Percentiles rank a stretch among this genome's conserved stretches.
phyloP scores from a whole-genome alignment of 2,329 filamentous ascomycete species.

The Nigrospora sphaerica region DNA sequence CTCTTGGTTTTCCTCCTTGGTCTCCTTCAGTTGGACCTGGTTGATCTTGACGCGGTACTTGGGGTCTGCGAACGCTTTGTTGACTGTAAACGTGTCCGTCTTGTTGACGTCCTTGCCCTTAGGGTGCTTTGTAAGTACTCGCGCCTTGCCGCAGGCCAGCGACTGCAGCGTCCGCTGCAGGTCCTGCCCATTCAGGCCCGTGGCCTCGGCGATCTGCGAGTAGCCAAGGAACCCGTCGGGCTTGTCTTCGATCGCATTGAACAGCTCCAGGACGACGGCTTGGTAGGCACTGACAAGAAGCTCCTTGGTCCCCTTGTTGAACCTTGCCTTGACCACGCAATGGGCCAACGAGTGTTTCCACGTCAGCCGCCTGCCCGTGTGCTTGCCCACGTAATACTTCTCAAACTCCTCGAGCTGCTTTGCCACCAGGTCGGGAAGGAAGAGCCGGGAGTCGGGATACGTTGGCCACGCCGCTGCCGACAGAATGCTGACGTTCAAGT shows the following conservation, averaged over 20 bases:
- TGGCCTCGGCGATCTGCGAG: slow-evolving; percentile 65
- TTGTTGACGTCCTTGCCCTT: slow-evolving; percentile 72
- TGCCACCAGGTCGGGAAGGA: slow-evolving; percentile 68
- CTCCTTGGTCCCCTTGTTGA: slow-evolving; percentile 76
- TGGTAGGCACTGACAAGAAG: slow-evolving; percentile 88
- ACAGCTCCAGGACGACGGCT: slow-evolving; percentile 81
- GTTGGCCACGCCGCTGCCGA: slow-evolving; percentile 89
- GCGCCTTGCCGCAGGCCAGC: slow-evolving; percentile 82
- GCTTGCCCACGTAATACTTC: slow-evolving; percentile 78
- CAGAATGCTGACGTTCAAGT: slow-evolving; percentile 83
- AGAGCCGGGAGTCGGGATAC: slow-evolving; percentile 68
- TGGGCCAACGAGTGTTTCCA: slow-evolving; percentile 96
- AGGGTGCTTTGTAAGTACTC: slow-evolving; percentile 78
- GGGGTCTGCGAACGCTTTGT: slow-evolving; percentile 66
- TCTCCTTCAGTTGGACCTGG: slow-evolving; percentile 95
- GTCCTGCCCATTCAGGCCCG: slow-evolving; percentile 68
- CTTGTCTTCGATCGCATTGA: slow-evolving; percentile 60
- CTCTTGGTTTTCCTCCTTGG: slow-evolving; percentile 86
- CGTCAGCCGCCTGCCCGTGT: slow-evolving; percentile 75
- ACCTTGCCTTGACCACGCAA: slow-evolving; percentile 75
- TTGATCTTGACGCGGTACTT: slow-evolving; percentile 97
- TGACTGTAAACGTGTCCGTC: slow-evolving; percentile 81
- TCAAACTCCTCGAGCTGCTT: slow-evolving; percentile 78
- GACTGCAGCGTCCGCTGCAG: slow-evolving; percentile 89
- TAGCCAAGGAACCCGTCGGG: slow-evolving; percentile 62